Percentiles rank a stretch among this genome's conserved stretches.
These are phyloP conservation scores for Adansonia madagascariensis DNA, from an alignment of 441 rosid species.

Conservation along the genomic window DNA sequence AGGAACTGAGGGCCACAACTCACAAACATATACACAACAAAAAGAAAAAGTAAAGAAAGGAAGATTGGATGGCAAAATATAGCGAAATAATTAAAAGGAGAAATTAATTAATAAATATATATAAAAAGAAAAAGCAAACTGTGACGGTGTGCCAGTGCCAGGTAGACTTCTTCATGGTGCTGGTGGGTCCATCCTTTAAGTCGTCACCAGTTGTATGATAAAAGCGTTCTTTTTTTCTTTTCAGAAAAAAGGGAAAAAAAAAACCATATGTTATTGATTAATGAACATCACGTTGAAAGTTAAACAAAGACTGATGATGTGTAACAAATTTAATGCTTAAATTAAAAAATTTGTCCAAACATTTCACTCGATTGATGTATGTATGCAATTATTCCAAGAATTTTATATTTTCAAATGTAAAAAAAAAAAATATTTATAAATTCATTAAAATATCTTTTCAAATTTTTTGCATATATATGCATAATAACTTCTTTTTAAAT, in stretches of 20 bases:
- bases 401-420: neutral
- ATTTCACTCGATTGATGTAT: neutral
- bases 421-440: neutral
- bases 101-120: neutral
- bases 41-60: conserved; percentile 39
- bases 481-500: neutral
- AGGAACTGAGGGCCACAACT: conserved; percentile 29
- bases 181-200: conserved; percentile 26
- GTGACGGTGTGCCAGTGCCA: conserved; percentile 39
- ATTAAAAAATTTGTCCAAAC: neutral
- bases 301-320: too few relatives aligned
- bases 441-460: neutral
- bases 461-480: neutral
- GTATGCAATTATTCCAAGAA: neutral
- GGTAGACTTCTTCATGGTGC: conserved; percentile 37
- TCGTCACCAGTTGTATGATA: conserved; percentile 42
- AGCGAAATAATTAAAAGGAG: neutral
- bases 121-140: conserved; percentile 21
- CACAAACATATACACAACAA: neutral
- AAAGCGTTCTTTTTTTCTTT: conserved; percentile 39
- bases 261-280: too few relatives aligned
- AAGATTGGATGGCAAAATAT: neutral
- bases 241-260: conserved; percentile 3
- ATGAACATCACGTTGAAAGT: too few relatives aligned
- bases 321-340: too few relatives aligned